Evolutionary conservation across 768 basidiomycete genomes (phyloP).

Genomic region (Dendrothele bispora): DNA sequence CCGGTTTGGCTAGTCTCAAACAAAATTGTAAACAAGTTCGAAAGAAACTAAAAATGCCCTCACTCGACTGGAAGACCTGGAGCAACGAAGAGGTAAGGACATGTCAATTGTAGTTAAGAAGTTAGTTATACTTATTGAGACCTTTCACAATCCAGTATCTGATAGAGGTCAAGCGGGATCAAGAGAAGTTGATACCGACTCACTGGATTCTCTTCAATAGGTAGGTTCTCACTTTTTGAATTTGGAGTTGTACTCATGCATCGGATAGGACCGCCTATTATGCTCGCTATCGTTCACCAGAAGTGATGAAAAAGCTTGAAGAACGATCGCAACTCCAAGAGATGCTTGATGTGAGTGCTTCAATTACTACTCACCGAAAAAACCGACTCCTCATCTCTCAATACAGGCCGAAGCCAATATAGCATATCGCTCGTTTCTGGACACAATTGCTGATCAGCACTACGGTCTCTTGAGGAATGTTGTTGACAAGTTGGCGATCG

Average conservation of each 20-base stretch:
- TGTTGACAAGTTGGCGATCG: constrained; percentile 77
- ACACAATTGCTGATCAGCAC: constrained; percentile 63
- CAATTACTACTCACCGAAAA: no score
- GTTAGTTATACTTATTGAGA: background rate
- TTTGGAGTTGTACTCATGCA: no score
- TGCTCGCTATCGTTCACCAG: constrained; percentile 77
- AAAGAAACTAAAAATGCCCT: constrained; percentile 69
- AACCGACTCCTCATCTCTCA: background rate
- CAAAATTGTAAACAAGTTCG: constrained; percentile 49
- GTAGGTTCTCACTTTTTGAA: no score
- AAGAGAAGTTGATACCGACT: constrained; percentile 50
- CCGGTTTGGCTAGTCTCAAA: background rate
- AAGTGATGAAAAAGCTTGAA: constrained; percentile 56
- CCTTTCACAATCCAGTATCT: constrained; percentile 59
- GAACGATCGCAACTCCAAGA: constrained; percentile 79
- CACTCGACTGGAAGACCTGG: constrained; percentile 66
- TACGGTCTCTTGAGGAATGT: constrained; percentile 74
- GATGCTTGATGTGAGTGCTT: constrained; percentile 45
- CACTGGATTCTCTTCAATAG: constrained; percentile 69
- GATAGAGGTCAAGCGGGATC: constrained; percentile 68
- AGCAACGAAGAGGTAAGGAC: constrained; percentile 66
- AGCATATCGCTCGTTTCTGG: constrained; percentile 68
- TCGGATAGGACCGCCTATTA: no score
- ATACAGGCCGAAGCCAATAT: constrained; percentile 55
- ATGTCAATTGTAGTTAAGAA: background rate